Conservation (phyloP, 768 basidiomycete genomes). For the Pulveroboletus sp. region DNA sequence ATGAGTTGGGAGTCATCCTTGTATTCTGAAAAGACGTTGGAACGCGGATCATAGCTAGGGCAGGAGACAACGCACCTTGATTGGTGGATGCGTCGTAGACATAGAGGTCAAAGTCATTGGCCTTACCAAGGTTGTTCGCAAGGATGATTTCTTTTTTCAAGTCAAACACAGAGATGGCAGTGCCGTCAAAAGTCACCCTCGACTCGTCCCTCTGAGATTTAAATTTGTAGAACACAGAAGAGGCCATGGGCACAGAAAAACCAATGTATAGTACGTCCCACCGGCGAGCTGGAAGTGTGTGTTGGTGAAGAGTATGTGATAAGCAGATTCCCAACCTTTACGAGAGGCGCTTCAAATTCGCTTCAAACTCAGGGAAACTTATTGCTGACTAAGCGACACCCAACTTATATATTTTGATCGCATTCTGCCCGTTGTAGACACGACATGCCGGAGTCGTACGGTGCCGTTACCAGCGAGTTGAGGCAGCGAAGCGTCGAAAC, state of each 20-base stretch:
- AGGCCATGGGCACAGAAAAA: constrained; percentile 54
- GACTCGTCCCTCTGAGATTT: constrained; percentile 93
- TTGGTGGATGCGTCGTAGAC: constrained; percentile 81
- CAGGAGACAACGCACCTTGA: constrained; percentile 62
- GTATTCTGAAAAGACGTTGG: constrained; percentile 55
- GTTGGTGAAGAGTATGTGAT: constrained; percentile 11
- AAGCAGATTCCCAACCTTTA: constrained; percentile 5
- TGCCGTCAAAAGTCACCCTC: constrained; percentile 95
- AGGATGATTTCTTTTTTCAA: constrained; percentile 98
- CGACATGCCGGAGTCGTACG: constrained; percentile 30
- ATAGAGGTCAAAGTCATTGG: constrained; percentile 93
- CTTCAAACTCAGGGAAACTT: constrained; percentile 5
- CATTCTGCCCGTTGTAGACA: constrained; percentile 9
- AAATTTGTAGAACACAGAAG: constrained; percentile 98
- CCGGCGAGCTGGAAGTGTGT: constrained; percentile 7
- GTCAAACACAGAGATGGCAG: constrained; percentile 98
- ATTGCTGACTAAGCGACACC: constrained; percentile 17
- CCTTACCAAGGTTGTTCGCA: constrained; percentile 93
- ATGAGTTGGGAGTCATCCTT: constrained; percentile 89
- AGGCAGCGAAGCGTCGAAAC: constrained; percentile 29
- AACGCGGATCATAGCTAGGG: background rate
- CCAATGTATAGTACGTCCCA: constrained; percentile 24
- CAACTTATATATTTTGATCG: constrained; percentile 10
- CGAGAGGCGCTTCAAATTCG: constrained; percentile 22
- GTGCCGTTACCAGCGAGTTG: constrained; percentile 21